Evolutionary conservation across 768 basidiomycete genomes (phyloP).

Genomic region (Leccinum barrowsii): DNA sequence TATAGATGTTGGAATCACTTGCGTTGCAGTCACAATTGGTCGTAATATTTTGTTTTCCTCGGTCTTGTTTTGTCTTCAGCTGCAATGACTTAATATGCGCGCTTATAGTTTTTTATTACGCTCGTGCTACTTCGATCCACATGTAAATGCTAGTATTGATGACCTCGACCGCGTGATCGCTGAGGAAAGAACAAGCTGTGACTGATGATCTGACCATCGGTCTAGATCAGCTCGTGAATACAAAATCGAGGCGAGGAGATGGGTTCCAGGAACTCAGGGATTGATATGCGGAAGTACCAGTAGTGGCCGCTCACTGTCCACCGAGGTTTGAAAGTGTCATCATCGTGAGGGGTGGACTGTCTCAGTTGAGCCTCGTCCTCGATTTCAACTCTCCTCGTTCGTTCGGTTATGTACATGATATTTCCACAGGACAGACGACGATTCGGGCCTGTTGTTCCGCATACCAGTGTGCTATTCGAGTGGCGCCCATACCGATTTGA

Average conservation of each 20-base stretch:
- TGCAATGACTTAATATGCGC: constrained; percentile 8
- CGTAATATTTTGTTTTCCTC: background rate
- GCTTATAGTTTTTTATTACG: too few relatives aligned
- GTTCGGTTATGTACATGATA: constrained; percentile 16
- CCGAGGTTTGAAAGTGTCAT: too few relatives aligned
- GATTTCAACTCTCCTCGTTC: constrained; percentile 56
- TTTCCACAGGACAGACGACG: constrained; percentile 44
- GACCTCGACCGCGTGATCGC: too few relatives aligned
- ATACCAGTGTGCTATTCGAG: constrained; percentile 53
- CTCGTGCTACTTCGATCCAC: background rate
- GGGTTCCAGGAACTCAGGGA: too few relatives aligned
- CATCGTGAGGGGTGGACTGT: too few relatives aligned
- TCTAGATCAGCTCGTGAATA: too few relatives aligned
- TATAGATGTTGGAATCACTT: constrained; percentile 4
- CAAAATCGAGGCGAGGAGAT: too few relatives aligned
- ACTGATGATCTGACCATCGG: too few relatives aligned
- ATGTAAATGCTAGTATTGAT: too few relatives aligned
- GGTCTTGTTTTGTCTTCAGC: constrained; percentile 10
- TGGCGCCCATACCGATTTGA: constrained; percentile 37
- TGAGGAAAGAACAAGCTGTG: too few relatives aligned
- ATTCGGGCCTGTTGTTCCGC: constrained; percentile 78
- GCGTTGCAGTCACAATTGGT: background rate
- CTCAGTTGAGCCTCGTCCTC: background rate
- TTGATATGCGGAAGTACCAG: too few relatives aligned
- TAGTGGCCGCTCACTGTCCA: too few relatives aligned